Base-by-base conservation (phyloP, 495 filamentous ascomycete genomes). In the Terfezia claveryi region DNA sequence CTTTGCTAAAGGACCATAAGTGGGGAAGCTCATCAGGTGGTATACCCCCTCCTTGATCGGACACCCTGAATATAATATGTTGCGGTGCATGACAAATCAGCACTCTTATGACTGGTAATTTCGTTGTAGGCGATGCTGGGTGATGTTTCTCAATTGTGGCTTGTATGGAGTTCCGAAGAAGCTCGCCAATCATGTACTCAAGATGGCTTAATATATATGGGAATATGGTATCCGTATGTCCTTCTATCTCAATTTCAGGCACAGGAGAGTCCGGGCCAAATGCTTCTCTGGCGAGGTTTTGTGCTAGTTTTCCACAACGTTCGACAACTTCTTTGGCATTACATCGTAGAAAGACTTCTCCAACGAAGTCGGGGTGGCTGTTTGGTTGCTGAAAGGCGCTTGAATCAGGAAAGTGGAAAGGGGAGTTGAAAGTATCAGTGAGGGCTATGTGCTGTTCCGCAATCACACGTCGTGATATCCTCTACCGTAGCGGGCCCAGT, bases 371-470 rank as follows among this genome's bases (percentile, higher is more conserved):
- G 36, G 80, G 73, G 56, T 88, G 82, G 54, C 73, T 64, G 44
- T 80, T 74, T 23, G 74, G 74, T 49, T 77, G 72, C 58, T 82
- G 80, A 51, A 32, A 32, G 5, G 50, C 4, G 50, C 41, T 46
- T 2, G 85, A 81, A 53, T 85, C 76, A 11, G 86, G 84, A 56
- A 87, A 94, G 72, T 94, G 87, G 79, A 85, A 92, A 11, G 83
- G 83, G 0, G 83, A 83, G 65, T 93, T 80, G 71, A 94, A 96
- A 9, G 87, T 95, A 61, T 96, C 88, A 12, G 87, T 94, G n/a
- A 99, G 74, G 8, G 91, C 86, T 32, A 99, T 76, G 62, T 99
- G 91, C 61, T 96, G 91, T 68, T 99, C 91, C 38, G 89, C 91
- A 63, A 99, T 99, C 53, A 96, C 89, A 38, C 91, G 80, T 52